Conservation (phyloP, 768 basidiomycete species). For the Amanita fuliginea region DNA sequence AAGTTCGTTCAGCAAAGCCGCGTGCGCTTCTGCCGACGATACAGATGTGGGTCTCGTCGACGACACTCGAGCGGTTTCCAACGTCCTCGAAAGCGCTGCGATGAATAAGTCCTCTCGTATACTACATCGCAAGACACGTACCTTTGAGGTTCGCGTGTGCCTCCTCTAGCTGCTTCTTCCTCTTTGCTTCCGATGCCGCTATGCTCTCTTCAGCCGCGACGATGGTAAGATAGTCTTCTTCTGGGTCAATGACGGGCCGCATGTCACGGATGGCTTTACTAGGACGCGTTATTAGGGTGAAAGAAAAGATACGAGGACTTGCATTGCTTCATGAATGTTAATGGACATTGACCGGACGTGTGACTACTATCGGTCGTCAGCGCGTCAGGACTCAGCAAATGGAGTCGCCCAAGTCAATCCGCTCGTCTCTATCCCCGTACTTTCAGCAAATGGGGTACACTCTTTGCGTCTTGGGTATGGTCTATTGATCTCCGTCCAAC, state of each 20-base stretch:
- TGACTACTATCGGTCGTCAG: not conserved
- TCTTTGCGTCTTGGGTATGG: constrained; percentile 72
- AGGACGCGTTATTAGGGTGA: not conserved
- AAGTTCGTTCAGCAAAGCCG: constrained; percentile 49
- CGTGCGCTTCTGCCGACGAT: constrained; percentile 56
- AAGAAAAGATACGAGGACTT: constrained; percentile 7
- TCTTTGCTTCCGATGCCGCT: constrained; percentile 38
- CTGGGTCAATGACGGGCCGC: constrained; percentile 63
- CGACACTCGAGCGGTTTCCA: constrained; percentile 63
- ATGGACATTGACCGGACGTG: constrained; percentile 21
- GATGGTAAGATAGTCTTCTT: constrained; percentile 70
- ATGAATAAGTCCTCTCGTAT: not conserved
- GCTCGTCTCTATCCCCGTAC: not conserved
- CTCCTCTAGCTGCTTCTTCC: constrained; percentile 61
- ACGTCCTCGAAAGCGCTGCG: constrained; percentile 49
- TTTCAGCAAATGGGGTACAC: constrained; percentile 71
- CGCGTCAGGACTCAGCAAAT: not conserved
- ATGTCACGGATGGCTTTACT: constrained; percentile 65
- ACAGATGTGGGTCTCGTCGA: constrained; percentile 60
- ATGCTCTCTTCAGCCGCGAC: constrained; percentile 65
- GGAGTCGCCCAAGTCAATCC: not conserved
- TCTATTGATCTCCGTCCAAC: constrained; percentile 5
- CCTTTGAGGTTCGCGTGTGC: constrained; percentile 57
- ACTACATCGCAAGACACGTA: constrained; percentile 11
- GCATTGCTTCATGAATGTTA: constrained; percentile 39